phyloP scores from a whole-genome alignment of 225 moss, liverwort and hornwort species.

The Marchantia paleacea region DNA sequence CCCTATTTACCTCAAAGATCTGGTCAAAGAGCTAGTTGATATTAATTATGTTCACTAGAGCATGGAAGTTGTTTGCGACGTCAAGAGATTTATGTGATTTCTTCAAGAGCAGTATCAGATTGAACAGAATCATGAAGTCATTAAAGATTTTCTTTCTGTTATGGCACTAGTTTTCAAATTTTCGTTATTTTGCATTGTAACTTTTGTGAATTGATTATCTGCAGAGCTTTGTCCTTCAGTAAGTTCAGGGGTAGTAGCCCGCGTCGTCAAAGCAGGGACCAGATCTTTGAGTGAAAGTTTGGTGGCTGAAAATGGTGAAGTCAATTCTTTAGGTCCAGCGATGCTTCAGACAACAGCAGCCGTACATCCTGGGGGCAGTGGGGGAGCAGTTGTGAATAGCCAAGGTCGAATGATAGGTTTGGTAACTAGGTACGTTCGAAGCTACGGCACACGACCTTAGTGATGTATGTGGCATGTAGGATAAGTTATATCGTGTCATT shows the following conservation, averaged over 20 bases:
- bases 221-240: conserved; percentile 91
- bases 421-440: conserved; percentile 68
- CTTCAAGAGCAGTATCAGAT: background rate
- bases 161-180: background rate
- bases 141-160: background rate
- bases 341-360: conserved; percentile 99
- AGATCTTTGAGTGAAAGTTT: conserved; percentile 31
- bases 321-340: conserved; percentile 48
- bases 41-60: too few relatives aligned
- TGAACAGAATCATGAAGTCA: background rate
- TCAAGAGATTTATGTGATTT: too few relatives aligned
- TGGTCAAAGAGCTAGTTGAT: too few relatives aligned
- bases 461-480: too few relatives aligned
- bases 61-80: too few relatives aligned
- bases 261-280: conserved; percentile 78
- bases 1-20: too few relatives aligned
- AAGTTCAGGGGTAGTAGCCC: conserved; percentile 91
- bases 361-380: conserved; percentile 97
- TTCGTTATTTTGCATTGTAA: background rate
- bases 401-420: conserved; percentile 89
- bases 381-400: conserved; percentile 94
- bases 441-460: too few relatives aligned
- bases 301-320: conserved; percentile 3
- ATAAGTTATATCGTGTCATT: too few relatives aligned
- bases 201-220: conserved; percentile 9